Percentiles rank a stretch among this genome's conserved stretches.
Conservation (phyloP, 2,329 filamentous ascomycete genomes). For the Sclerotinia borealis region DNA sequence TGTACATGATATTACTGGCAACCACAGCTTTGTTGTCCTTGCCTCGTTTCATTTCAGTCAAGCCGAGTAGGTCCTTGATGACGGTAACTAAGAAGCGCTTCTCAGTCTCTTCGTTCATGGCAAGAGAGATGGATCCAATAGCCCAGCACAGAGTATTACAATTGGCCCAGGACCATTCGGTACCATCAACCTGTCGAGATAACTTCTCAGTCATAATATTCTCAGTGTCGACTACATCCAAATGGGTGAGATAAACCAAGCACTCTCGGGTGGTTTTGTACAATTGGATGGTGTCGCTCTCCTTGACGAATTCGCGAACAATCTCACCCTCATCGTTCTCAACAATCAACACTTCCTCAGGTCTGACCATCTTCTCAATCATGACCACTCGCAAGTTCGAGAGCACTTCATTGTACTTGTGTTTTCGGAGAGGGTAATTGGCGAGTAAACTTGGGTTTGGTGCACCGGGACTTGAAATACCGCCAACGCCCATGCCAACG, state of each 20-base stretch:
- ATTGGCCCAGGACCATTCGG: slow-evolving; percentile 99
- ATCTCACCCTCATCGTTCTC: slow-evolving; percentile 99
- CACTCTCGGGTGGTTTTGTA: slow-evolving; percentile 99
- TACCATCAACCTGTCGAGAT: slow-evolving; percentile 86
- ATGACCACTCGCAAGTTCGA: slow-evolving; percentile 94
- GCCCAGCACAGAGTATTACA: slow-evolving; percentile 99
- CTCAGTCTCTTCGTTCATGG: slow-evolving; percentile 99
- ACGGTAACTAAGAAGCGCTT: slow-evolving; percentile 98
- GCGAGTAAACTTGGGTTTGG: slow-evolving; percentile 78
- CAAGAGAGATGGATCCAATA: slow-evolving; percentile 95
- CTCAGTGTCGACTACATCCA: slow-evolving; percentile 96
- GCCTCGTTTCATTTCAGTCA: slow-evolving; percentile 98
- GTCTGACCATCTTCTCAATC: slow-evolving; percentile 99
- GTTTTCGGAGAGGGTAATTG: slow-evolving; percentile 91
- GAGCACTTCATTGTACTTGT: slow-evolving; percentile 93
- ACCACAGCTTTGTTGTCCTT: slow-evolving; percentile 99
- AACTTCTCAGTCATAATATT: slow-evolving; percentile 99
- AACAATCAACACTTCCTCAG: slow-evolving; percentile 97
- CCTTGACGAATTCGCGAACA: slow-evolving; percentile 97
- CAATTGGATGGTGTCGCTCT: slow-evolving; percentile 96
- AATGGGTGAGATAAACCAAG: slow-evolving; percentile 91
- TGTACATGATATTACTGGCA: slow-evolving; percentile 99
- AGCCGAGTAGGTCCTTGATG: slow-evolving; percentile 92
- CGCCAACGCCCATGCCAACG: slow-evolving; percentile 66
- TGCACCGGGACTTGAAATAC: slow-evolving; percentile 71